Base-by-base conservation (phyloP, 306 rosid species). In the Carpinus viminea region DNA sequence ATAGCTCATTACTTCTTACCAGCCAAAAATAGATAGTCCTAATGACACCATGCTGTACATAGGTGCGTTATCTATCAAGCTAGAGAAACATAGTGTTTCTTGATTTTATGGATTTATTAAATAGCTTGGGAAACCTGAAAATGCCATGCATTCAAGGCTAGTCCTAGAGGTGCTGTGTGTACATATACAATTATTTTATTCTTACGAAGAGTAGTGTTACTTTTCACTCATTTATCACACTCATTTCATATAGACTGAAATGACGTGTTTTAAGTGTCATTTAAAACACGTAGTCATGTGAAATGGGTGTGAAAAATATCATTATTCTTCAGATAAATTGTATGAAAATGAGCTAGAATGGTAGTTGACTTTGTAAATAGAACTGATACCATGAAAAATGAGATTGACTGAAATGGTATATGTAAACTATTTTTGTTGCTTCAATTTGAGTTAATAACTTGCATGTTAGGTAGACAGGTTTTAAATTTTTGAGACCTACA, bases 1-100 rank as follows among this genome's bases (percentile, higher is more conserved):
- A 88, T 94, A 56, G 88, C 90, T 64, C 85, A 88, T 72, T 94
- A 92, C 84, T 94, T 95, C 81, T 76, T 45, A 13, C 97, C 92
- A 4, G 84, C 84, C 75, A 91, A 79, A 82, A 82, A 85, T 57
- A 70, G 83, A 76, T 86, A 68, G 78, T 50, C 34, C n/a, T 10
- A 12, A 73, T 55, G 68, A 72, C 52, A 17, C 51, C 21, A 20
- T 71, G 26, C 43, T 60, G 75, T 66, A 76, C 7, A 34, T 64
- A 1, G 70, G 38, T 15, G 21, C 45, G 12, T 53, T 20, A 79
- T 62, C 46, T 65, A 64, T 69, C 16, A 68, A 43, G 72, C 75
- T 72, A 53, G 13, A 18, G 45, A 72, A 21, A 28, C 46, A 48
- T 8, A 5, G 57, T 28, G 2, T 10, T 66, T 24, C 51, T 66